These are phyloP conservation scores for Plasmodium chabaudi DNA, from an alignment of 169 alveolate genomes.

Conservation along the genomic window DNA sequence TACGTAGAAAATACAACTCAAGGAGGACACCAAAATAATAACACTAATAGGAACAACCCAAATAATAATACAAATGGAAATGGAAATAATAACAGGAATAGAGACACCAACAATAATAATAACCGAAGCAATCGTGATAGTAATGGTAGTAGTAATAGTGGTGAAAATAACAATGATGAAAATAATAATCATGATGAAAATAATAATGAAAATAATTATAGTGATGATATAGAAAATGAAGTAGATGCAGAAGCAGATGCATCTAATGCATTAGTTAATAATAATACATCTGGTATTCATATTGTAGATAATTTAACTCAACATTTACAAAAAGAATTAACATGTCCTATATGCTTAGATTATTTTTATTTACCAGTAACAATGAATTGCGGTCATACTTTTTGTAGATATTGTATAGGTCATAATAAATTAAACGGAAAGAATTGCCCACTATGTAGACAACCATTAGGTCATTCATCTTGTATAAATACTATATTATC, in stretches of 20 bases:
- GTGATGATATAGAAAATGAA: not conserved
- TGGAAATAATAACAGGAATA: not conserved
- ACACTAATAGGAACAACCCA: too few species aligned
- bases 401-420: conserved; percentile 92
- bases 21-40: too few species aligned
- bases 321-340: conserved; percentile 84
- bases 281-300: not conserved
- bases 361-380: conserved; percentile 91
- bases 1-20: too few species aligned
- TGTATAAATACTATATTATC: conserved; percentile 87
- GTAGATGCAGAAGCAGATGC: not conserved
- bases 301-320: conserved; percentile 22
- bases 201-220: not conserved
- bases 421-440: conserved; percentile 85
- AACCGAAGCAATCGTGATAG: not conserved
- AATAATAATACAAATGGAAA: conserved; percentile 14
- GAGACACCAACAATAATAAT: not conserved
- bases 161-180: not conserved
- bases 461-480: conserved; percentile 85
- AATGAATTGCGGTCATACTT: conserved; percentile 92
- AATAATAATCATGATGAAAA: too few species aligned
- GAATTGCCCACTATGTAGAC: conserved; percentile 92
- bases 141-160: not conserved
- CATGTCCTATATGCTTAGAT: conserved; percentile 92
- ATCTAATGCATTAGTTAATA: not conserved